Evolutionary conservation across 805 yeast species (phyloP).

Genomic region (Priceomyces carsonii): DNA sequence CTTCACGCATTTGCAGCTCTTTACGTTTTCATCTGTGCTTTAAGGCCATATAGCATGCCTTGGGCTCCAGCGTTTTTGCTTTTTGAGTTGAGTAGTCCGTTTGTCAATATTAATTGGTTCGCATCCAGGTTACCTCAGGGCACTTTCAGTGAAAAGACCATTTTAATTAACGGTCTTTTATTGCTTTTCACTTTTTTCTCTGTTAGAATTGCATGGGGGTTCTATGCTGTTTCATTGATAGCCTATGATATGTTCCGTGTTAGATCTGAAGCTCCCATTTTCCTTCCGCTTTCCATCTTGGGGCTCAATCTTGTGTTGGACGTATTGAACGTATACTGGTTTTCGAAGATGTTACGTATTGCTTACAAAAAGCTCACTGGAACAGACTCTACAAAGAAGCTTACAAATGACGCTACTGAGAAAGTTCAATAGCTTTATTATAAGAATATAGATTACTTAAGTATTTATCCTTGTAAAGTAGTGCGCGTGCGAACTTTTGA

Average conservation of each 20-base stretch:
- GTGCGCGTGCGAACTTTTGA: constrained; percentile 1
- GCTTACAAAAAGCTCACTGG: constrained; percentile 54
- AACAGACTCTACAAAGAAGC: constrained; percentile 12
- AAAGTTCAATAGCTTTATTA: constrained; percentile 13
- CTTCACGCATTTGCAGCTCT: constrained; percentile 84
- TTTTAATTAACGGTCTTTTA: constrained; percentile 68
- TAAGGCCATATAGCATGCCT: constrained; percentile 75
- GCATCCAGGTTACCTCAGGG: constrained; percentile 74
- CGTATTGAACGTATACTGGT: constrained; percentile 79
- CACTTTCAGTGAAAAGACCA: constrained; percentile 52
- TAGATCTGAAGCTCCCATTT: constrained; percentile 44
- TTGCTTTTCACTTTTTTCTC: constrained; percentile 70
- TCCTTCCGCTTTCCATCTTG: constrained; percentile 53
- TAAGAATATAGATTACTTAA: background rate
- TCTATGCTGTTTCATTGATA: constrained; percentile 61
- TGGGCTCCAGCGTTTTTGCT: constrained; percentile 80
- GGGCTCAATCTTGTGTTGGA: constrained; percentile 63
- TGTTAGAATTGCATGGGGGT: constrained; percentile 86
- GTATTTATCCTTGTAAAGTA: background rate
- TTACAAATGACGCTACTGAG: constrained; percentile 18
- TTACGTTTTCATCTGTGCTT: constrained; percentile 63
- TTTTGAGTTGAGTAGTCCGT: constrained; percentile 91
- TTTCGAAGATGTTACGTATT: constrained; percentile 76
- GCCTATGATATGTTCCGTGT: constrained; percentile 48
- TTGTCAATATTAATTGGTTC: constrained; percentile 93